Evolutionary conservation across 164 flowering plant genomes (phyloP), one percentile per base, ranked within the genome.

Genomic region (Tinospora cordifolia): DNA sequence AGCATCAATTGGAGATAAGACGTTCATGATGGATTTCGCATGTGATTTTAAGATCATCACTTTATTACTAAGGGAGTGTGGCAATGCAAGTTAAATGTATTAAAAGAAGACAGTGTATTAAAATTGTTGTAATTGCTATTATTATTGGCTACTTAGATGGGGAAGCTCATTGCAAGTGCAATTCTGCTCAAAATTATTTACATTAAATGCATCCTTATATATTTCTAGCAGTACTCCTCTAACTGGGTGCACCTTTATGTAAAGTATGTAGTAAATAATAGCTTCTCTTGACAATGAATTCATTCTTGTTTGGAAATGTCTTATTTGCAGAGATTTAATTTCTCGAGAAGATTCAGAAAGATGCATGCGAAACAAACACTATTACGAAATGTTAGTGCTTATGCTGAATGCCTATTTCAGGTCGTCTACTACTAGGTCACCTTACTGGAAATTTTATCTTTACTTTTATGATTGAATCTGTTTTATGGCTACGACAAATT

Each of bases 381-480:
- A 63, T 70, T 90, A 75, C 82, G 87, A 22, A 81, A 88, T 81
- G 79, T 84, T 74, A 73, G 75, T 78, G 87, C 84, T 47, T 91
- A 78, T 77, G 87, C 93, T 36, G 92, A 91, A 25, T 57, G 69
- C 73, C 77, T 91, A 65, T 84, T 90, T 75, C 84, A 87, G 93
- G 97, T 90, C 72, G 34, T 47, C 39, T 11, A 36, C 36, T 62
- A 12, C n/a, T 10, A 21, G n/a, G 9, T 19, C 19, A 54, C 24
- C 24, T 54, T 7, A 54, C 60, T 54, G 8, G 60, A 30, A 30
- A 54, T 54, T 54, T 54, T 54, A 30, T 30, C 4, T 54, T 54
- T 54, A 51, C 19, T 7, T n/a, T n/a, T 54, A 17, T 54, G 60
- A 54, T 15, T 54, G 10, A 21, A 6, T n/a, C n/a, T 9, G 60